phyloP scores from a whole-genome alignment of 306 rosid species.

The Arachis hypogaea region DNA sequence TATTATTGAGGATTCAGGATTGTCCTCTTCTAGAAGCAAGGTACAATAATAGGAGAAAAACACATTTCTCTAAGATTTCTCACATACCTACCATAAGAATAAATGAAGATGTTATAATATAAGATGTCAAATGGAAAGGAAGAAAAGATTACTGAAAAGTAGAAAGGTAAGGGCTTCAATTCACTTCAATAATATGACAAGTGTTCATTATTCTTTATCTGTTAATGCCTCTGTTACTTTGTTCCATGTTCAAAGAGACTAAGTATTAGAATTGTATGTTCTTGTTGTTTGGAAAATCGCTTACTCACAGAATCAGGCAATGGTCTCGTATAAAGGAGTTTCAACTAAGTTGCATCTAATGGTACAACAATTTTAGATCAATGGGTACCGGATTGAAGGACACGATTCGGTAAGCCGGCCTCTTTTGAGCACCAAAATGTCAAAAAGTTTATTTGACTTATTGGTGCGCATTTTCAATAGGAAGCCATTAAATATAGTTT shows the following conservation, averaged over 20 bases:
- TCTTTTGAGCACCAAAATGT: too few species aligned
- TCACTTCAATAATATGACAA: neutral
- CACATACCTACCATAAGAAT: conserved; percentile 18
- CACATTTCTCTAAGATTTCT: conserved; percentile 4
- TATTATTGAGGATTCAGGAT: neutral
- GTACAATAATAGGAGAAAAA: neutral
- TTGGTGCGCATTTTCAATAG: too few species aligned
- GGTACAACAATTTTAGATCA: too few species aligned
- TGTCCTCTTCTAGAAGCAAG: conserved; percentile 26
- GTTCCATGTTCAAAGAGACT: neutral
- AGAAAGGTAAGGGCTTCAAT: neutral
- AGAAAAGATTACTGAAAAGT: neutral
- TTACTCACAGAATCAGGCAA: neutral
- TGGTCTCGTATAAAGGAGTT: too few species aligned
- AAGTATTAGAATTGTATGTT: too few species aligned
- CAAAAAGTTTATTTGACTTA: too few species aligned
- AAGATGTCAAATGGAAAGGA: neutral
- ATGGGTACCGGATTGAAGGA: too few species aligned
- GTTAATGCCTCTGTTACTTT: neutral
- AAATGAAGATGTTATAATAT: conserved; percentile 15
- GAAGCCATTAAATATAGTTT: too few species aligned
- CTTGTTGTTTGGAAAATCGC: neutral
- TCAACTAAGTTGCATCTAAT: too few species aligned
- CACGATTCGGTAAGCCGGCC: too few species aligned
- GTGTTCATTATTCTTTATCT: neutral